Evolutionary conservation across 148 eudicot species (phyloP), one percentile per base, ranked within the genome.

Genomic region (Euryodendron excelsum): DNA sequence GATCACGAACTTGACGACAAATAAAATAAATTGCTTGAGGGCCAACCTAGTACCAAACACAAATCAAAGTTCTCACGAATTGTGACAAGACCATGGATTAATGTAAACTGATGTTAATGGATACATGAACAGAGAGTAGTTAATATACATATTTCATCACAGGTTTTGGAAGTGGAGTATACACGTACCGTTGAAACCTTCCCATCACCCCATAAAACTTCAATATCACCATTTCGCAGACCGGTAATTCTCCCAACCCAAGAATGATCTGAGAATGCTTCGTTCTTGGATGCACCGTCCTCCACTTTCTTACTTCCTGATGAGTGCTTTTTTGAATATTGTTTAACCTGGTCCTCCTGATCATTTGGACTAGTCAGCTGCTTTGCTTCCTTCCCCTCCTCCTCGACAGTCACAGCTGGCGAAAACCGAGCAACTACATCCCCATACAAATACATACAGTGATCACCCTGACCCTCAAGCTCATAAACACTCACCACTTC

Each of bases 181-280:
- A n/a, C n/a, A 80, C 30, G 48, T 93, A 93, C 98, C 90, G 86
- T 86, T 74, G 97, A 93, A 74, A 92, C 85, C 97, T 89, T 92
- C 78, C 95, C 98, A 84, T 96, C 98, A 52, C 98, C 98, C 99
- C 99, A 96, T 21, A 92, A 90, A 53, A 96, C 99, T 88, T 93
- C 94, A 75, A 96, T 96, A 84, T 96, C 99, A 71, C 99, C 99
- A 84, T 93, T 90, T 81, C 76, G 85, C 21, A 96, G 91, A 79
- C 98, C 97, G 31, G 98, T 93, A 80, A 96, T 93, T 86, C 91
- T 93, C 80, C 99, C 99, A 77, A 93, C 98, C 98, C 99, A 96
- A 45, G 98, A 89, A 71, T 92, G 93, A 85, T 89, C 90, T 27
- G 93, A 84, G 76, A 93, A 55, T 65, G 83, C 75, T 56, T 90